A percentile compares a stretch with the other conserved stretches of the same genome.
These are phyloP conservation scores for Saccharomycopsis microspora DNA, from an alignment of 805 yeast genomes.

Conservation along the genomic window DNA sequence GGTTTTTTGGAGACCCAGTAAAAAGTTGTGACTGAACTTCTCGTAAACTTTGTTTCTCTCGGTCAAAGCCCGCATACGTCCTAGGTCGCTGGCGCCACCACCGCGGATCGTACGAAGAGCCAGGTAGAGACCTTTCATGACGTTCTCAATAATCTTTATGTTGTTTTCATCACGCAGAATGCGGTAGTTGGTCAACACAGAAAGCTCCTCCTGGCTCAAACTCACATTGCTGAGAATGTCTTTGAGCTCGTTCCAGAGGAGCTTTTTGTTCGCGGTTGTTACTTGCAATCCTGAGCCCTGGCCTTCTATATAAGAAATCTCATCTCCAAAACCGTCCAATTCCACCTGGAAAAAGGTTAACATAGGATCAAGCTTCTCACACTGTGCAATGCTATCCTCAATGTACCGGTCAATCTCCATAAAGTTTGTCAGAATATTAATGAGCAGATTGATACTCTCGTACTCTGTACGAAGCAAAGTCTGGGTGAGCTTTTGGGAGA, in stretches of 20 bases:
- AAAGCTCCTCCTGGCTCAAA: slow-evolving; percentile 44
- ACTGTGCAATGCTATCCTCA: slow-evolving; percentile 35
- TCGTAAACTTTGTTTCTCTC: slow-evolving; percentile 57
- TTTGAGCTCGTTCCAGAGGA: slow-evolving; percentile 58
- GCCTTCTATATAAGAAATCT: slow-evolving; percentile 57
- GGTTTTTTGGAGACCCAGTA: slow-evolving; percentile 32
- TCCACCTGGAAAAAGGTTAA: slow-evolving; percentile 50
- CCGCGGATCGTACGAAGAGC: slow-evolving; percentile 53
- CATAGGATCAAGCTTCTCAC: slow-evolving; percentile 42
- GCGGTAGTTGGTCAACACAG: slow-evolving; percentile 32
- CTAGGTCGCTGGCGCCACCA: slow-evolving; percentile 34
- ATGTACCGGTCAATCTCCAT: slow-evolving; percentile 32
- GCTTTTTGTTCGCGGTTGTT: slow-evolving; percentile 67
- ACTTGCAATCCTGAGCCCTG: slow-evolving; percentile 79
- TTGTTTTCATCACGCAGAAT: slow-evolving; percentile 37
- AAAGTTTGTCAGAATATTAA: slow-evolving; percentile 36
- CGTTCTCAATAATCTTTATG: slow-evolving; percentile 38
- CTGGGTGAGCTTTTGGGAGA: slow-evolving; percentile 45
- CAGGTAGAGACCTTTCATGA: slow-evolving; percentile 42
- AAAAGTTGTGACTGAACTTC: slow-evolving; percentile 38
- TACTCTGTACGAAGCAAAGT: slow-evolving; percentile 55
- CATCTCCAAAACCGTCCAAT: slow-evolving; percentile 51
- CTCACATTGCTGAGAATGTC: slow-evolving; percentile 62
- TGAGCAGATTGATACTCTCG: slow-evolving; percentile 44
- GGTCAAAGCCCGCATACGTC: slow-evolving; percentile 59